phyloP scores from a whole-genome alignment of 139 green algal species.

The Astrephomene gubernaculifera region DNA sequence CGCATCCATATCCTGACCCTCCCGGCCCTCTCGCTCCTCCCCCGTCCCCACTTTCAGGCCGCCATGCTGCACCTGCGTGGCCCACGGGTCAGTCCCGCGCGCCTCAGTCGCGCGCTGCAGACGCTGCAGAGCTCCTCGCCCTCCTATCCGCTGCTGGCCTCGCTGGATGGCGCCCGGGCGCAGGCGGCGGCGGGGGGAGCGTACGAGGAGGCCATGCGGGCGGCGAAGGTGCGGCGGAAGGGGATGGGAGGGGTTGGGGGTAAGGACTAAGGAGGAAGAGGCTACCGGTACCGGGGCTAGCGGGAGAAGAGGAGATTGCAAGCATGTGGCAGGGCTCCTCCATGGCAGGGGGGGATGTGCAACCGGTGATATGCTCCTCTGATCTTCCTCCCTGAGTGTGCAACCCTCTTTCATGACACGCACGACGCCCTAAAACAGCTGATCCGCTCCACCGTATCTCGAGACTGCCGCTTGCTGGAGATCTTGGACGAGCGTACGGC shows the following conservation, averaged over 20 bases:
- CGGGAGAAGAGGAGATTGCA: too few species aligned
- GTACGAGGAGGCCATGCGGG: conserved; percentile 48
- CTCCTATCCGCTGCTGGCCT: conserved; percentile 93
- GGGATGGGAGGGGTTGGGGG: too few species aligned
- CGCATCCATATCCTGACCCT: not conserved
- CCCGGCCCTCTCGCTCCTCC: not conserved
- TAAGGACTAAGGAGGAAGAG: too few species aligned
- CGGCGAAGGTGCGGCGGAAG: conserved; percentile 36
- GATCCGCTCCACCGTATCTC: not conserved
- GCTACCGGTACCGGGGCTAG: too few species aligned
- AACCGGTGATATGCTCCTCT: too few species aligned
- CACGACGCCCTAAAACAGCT: too few species aligned
- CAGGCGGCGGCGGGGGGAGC: conserved; percentile 30
- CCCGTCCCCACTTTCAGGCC: conserved; percentile 68
- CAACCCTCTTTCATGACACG: too few species aligned
- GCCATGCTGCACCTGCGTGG: conserved; percentile 90
- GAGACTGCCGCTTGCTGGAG: not conserved
- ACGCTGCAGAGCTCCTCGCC: conserved; percentile 78
- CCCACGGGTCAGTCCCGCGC: conserved; percentile 9
- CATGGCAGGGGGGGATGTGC: too few species aligned
- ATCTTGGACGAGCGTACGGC: conserved; percentile 13
- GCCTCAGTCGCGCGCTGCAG: conserved; percentile 57
- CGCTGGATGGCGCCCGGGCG: conserved; percentile 85
- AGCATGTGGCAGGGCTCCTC: too few species aligned
- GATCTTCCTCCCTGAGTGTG: too few species aligned